These are phyloP conservation scores for Onygena corvina DNA, from an alignment of 2,329 filamentous ascomycete genomes.

Conservation along the genomic window DNA sequence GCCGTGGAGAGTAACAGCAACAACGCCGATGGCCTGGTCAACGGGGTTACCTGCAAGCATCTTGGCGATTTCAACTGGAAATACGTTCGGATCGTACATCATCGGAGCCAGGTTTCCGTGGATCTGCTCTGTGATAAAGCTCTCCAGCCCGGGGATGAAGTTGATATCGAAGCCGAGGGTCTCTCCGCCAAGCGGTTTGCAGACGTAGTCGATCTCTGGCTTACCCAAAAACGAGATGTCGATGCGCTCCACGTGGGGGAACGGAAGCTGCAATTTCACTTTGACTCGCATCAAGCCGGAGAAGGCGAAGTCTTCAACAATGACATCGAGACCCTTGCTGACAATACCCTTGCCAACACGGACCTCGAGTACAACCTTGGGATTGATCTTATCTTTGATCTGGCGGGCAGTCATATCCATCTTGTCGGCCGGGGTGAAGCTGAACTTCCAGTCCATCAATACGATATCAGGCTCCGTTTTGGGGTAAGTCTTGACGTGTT, in stretches of 20 bases:
- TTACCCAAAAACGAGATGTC: slow-evolving; percentile 90
- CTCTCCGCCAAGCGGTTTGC: slow-evolving; percentile 92
- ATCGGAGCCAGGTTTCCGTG: slow-evolving; percentile 88
- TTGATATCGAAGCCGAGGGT: slow-evolving; percentile 97
- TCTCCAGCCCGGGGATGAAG: slow-evolving; percentile 89
- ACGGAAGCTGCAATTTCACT: slow-evolving; percentile 91
- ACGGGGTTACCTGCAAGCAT: slow-evolving; percentile 90
- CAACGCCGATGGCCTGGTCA: slow-evolving; percentile 87
- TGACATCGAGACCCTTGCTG: slow-evolving; percentile 92
- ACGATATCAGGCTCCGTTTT: slow-evolving; percentile 91
- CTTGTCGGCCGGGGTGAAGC: slow-evolving; percentile 91
- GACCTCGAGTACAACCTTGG: slow-evolving; percentile 90
- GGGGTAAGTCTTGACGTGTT: slow-evolving; percentile 96
- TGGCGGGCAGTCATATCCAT: slow-evolving; percentile 84
- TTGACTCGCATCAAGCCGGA: slow-evolving; percentile 93
- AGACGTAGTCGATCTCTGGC: slow-evolving; percentile 88
- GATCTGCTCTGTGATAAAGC: slow-evolving; percentile 90
- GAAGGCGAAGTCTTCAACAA: slow-evolving; percentile 96
- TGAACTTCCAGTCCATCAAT: slow-evolving; percentile 99
- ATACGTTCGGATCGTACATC: slow-evolving; percentile 97
- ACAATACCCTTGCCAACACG: slow-evolving; percentile 91
- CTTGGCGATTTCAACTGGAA: slow-evolving; percentile 96
- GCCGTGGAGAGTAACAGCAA: slow-evolving; percentile 82
- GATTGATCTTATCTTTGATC: slow-evolving; percentile 90
- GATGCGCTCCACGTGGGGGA: slow-evolving; percentile 86